Evolutionary conservation across 768 basidiomycete species (phyloP).

Genomic region (Serendipita sp.): DNA sequence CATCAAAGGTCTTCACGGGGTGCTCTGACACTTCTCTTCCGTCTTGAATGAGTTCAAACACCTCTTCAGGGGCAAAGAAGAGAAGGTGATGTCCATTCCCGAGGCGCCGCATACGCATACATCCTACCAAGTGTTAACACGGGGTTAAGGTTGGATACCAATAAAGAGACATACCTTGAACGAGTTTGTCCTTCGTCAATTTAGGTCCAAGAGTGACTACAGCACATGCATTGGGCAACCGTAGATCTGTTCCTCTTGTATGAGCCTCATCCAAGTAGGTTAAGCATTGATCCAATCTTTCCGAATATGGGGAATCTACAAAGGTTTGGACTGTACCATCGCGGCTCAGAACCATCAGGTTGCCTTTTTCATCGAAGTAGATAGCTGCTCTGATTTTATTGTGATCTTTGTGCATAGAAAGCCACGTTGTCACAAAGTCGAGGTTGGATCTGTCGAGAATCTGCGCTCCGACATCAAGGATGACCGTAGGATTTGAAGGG

Average conservation of each 20-base stretch:
- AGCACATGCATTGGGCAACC: constrained; percentile 29
- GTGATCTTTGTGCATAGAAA: constrained; percentile 14
- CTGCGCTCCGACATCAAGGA: constrained; percentile 44
- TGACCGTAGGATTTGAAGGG: constrained; percentile 23
- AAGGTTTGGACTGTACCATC: constrained; percentile 24
- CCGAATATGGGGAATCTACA: constrained; percentile 22
- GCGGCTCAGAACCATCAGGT: constrained; percentile 21
- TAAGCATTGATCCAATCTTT: constrained; percentile 23
- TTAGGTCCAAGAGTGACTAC: constrained; percentile 35
- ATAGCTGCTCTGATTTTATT: constrained; percentile 24
- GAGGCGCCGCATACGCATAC: constrained; percentile 37
- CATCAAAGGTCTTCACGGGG: constrained; percentile 15
- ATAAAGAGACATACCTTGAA: constrained; percentile 26
- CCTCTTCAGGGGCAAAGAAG: constrained; percentile 30
- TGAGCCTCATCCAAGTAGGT: constrained; percentile 41
- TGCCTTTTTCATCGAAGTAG: constrained; percentile 26
- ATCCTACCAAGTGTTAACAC: constrained; percentile 19
- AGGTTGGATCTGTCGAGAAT: constrained; percentile 34
- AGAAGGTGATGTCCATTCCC: constrained; percentile 32
- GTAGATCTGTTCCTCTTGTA: constrained; percentile 37
- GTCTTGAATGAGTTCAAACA: constrained; percentile 23
- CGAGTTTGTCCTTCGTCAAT: constrained; percentile 34
- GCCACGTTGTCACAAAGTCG: constrained; percentile 27
- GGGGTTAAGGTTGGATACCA: not conserved
- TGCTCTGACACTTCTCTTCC: not conserved